phyloP scores from a whole-genome alignment of 257 asterid species.

The Solanum bulbocastanum region DNA sequence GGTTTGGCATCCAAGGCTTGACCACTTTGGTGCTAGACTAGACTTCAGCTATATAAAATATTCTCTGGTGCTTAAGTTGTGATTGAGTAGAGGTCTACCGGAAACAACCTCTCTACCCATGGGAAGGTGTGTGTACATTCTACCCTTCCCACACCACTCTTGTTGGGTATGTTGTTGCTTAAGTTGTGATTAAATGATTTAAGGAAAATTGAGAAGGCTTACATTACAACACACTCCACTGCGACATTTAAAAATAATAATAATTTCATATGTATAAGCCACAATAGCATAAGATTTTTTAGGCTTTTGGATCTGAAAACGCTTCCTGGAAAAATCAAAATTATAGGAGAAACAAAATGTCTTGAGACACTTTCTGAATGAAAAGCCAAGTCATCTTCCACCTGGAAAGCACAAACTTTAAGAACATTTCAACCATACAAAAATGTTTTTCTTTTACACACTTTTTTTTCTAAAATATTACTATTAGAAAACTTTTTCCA shows the following conservation, averaged over 20 bases:
- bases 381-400: background rate
- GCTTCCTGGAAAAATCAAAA: background rate
- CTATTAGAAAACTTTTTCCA: background rate
- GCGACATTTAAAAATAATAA: background rate
- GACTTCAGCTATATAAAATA: slow-evolving; percentile 6
- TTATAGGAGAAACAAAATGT: background rate
- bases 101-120: background rate
- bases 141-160: background rate
- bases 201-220: background rate
- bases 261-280: background rate
- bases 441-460: background rate
- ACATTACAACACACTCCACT: background rate
- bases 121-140: background rate
- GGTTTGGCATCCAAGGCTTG: background rate
- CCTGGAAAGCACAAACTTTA: background rate
- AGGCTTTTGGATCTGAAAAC: background rate
- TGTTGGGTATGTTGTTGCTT: background rate
- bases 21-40: background rate
- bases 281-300: background rate
- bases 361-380: background rate
- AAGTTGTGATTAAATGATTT: background rate
- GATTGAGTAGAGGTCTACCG: background rate
- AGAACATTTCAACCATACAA: background rate
- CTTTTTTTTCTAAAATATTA: background rate
- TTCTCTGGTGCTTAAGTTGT: slow-evolving; percentile 8